phyloP scores from a whole-genome alignment of 1,139 yeast genomes.

The Taiozyma sp. region DNA sequence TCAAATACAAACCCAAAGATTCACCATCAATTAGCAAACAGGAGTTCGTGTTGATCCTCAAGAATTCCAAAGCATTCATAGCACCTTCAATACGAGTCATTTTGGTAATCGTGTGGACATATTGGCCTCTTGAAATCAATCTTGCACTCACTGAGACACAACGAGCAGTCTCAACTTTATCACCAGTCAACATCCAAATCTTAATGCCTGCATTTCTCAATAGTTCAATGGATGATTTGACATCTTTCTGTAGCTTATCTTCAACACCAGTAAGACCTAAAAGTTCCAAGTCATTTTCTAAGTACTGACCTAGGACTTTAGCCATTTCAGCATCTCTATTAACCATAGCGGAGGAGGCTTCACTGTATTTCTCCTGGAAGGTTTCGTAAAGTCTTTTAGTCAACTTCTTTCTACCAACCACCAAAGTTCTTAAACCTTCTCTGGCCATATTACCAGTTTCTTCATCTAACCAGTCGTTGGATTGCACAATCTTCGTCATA shows the following conservation, averaged over 20 bases:
- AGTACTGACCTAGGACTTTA: constrained; percentile 55
- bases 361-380: constrained; percentile 59
- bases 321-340: constrained; percentile 76
- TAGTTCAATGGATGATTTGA: constrained; percentile 86
- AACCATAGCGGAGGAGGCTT: constrained; percentile 75
- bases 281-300: constrained; percentile 82
- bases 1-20: constrained; percentile 68
- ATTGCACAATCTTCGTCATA: constrained; percentile 79
- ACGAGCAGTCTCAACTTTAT: constrained; percentile 95
- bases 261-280: constrained; percentile 97
- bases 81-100: constrained; percentile 60
- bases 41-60: constrained; percentile 66
- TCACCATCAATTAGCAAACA: constrained; percentile 94
- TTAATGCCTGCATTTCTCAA: constrained; percentile 94
- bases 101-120: constrained; percentile 81
- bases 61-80: constrained; percentile 65
- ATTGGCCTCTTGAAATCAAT: constrained; percentile 89
- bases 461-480: constrained; percentile 95
- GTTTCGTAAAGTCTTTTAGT: constrained; percentile 49
- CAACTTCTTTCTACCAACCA: constrained; percentile 78
- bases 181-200: constrained; percentile 99
- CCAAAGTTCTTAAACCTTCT: constrained; percentile 94
- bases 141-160: constrained; percentile 96
- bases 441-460: constrained; percentile 98
- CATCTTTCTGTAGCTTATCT: constrained; percentile 87